Conservation (phyloP, 768 basidiomycete species). For the Udeniomyces megalosporus region DNA sequence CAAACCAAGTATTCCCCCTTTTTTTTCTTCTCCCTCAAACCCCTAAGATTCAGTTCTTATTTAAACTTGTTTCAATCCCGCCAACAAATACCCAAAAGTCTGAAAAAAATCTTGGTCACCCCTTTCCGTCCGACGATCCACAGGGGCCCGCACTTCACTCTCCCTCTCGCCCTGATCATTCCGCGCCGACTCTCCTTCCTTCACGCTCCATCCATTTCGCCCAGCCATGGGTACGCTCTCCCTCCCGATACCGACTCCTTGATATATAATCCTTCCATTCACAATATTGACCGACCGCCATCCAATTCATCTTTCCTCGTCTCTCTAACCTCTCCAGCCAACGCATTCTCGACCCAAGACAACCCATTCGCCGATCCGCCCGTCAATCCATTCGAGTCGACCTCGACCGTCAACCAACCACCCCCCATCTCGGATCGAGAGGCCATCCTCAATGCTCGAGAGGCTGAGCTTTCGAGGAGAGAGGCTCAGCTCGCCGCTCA, state of each 20-base stretch:
- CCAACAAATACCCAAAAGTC: too few species aligned
- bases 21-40: too few species aligned
- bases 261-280: neutral
- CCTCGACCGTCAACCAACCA: neutral
- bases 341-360: neutral
- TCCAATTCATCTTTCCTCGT: neutral
- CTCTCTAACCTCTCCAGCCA: neutral
- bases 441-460: slow-evolving; percentile 7
- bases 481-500: slow-evolving; percentile 1
- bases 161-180: neutral
- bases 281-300: neutral
- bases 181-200: neutral
- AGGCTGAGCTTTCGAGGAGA: slow-evolving; percentile 7
- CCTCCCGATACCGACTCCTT: neutral
- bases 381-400: slow-evolving; percentile 3
- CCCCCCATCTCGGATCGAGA: slow-evolving; percentile 7
- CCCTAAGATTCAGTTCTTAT: too few species aligned
- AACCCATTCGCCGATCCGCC: slow-evolving; percentile 16
- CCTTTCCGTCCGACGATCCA: too few species aligned
- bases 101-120: too few species aligned
- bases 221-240: too few species aligned
- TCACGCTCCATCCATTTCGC: neutral
- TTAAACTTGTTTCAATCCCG: too few species aligned
- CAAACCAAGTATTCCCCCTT: too few species aligned
- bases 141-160: too few species aligned